phyloP scores from a whole-genome alignment of 495 filamentous ascomycete species.

The Penicillium lividum region DNA sequence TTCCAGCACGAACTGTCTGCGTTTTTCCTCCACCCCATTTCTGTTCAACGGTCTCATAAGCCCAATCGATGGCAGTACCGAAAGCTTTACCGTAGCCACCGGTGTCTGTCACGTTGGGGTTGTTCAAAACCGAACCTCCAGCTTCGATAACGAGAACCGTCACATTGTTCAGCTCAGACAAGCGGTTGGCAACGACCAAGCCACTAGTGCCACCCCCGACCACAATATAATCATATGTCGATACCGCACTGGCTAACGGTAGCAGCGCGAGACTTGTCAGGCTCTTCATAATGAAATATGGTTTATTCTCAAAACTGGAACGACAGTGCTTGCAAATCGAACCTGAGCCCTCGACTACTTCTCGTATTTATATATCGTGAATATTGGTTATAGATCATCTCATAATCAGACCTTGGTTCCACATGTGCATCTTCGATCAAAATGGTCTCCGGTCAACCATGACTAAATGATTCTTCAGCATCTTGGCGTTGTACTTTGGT shows the following conservation, averaged over 20 bases:
- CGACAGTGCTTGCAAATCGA: not conserved
- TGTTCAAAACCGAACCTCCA: constrained; percentile 49
- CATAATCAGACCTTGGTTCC: not conserved
- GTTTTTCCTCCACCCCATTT: constrained; percentile 32
- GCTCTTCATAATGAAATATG: constrained; percentile 16
- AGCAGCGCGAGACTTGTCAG: constrained; percentile 18
- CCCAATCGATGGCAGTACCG: constrained; percentile 52
- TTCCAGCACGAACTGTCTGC: constrained; percentile 47
- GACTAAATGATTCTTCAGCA: constrained; percentile 9
- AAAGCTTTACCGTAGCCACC: constrained; percentile 42
- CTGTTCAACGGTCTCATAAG: constrained; percentile 49
- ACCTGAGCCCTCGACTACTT: not conserved
- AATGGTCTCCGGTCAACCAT: not conserved
- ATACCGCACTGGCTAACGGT: constrained; percentile 16
- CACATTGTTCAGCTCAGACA: constrained; percentile 48
- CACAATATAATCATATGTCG: constrained; percentile 48
- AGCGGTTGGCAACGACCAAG: constrained; percentile 54
- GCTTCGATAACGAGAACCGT: constrained; percentile 57
- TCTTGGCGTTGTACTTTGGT: not conserved
- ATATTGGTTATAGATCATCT: not conserved
- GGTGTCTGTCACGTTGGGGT: constrained; percentile 50
- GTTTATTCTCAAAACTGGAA: not conserved
- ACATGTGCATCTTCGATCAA: not conserved
- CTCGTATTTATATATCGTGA: not conserved
- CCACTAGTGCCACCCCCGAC: constrained; percentile 56